A percentile compares a stretch with the other conserved stretches of the same genome.
Conservation (phyloP, 495 filamentous ascomycete genomes). For the Neurospora sp. region DNA sequence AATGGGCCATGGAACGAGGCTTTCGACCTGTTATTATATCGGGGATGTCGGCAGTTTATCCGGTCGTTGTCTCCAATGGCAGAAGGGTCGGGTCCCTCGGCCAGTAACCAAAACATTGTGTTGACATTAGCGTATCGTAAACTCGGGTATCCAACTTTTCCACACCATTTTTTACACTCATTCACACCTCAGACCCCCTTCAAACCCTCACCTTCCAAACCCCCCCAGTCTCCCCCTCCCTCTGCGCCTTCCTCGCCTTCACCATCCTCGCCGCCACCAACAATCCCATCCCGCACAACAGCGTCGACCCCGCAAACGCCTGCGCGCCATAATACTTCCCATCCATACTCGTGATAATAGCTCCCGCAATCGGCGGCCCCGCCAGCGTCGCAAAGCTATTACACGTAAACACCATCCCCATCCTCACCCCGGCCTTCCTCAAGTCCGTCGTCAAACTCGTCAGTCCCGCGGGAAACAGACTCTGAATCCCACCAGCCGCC, state of each 20-base stretch:
- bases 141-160: not conserved
- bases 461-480: constrained; percentile 17
- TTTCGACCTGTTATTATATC: too few relatives aligned
- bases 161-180: not conserved
- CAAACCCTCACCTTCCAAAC: constrained; percentile 7
- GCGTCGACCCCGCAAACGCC: constrained; percentile 44
- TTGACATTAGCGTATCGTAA: not conserved
- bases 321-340: constrained; percentile 56
- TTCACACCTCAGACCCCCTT: constrained; percentile 1
- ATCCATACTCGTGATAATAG: constrained; percentile 44
- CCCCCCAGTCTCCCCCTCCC: not conserved
- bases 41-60: too few relatives aligned
- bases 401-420: constrained; percentile 77
- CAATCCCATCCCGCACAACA: constrained; percentile 33
- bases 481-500: constrained; percentile 56
- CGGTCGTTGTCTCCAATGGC: too few relatives aligned
- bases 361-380: constrained; percentile 66
- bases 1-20: too few relatives aligned
- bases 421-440: constrained; percentile 57
- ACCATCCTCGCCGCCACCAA: constrained; percentile 30
- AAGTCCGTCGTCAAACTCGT: constrained; percentile 52
- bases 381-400: constrained; percentile 62
- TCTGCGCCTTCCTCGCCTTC: constrained; percentile 21
- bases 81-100: too few relatives aligned
- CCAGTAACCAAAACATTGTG: not conserved